A percentile compares a stretch with the other conserved stretches of the same genome.
phyloP scores from a whole-genome alignment of 192 early-diverging fungal species.

The Backusella mclennaniae region DNA sequence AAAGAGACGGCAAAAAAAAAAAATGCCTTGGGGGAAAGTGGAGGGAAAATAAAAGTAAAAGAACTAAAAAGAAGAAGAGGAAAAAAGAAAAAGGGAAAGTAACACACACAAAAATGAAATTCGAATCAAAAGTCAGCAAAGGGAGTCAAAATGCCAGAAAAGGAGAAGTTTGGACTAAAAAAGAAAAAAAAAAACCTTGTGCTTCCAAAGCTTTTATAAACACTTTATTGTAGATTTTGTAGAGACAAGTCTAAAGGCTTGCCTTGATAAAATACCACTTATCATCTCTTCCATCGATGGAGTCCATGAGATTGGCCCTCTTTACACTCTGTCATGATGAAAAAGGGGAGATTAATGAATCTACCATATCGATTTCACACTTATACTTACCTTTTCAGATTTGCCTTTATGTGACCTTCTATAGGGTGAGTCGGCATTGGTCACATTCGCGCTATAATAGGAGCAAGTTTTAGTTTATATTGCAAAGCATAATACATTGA shows the following conservation, averaged over 20 bases:
- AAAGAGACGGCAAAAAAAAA: neutral
- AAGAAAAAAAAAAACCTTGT: neutral
- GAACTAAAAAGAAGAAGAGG: neutral
- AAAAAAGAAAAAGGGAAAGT: neutral
- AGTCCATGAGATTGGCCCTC: neutral
- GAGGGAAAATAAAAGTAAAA: conserved; percentile 9
- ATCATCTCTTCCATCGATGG: conserved; percentile 11
- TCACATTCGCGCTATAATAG: conserved; percentile 25
- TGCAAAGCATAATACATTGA: neutral
- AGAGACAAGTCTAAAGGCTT: conserved; percentile 1
- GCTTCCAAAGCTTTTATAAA: neutral
- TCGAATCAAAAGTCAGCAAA: conserved; percentile 1
- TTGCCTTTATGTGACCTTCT: conserved; percentile 9
- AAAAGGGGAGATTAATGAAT: no score
- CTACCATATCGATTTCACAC: no score
- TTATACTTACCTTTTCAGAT: conserved; percentile 1
- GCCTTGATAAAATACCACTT: conserved; percentile 26
- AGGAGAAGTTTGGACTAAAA: neutral
- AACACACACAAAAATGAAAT: conserved; percentile 14
- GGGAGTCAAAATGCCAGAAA: conserved; percentile 1
- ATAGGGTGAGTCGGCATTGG: conserved; percentile 18
- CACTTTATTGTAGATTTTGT: neutral
- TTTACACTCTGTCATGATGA: neutral
- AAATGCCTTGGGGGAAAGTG: neutral
- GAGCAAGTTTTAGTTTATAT: neutral